Conservation (phyloP, 2,329 filamentous ascomycete species). For the Pyrenophora teres region DNA sequence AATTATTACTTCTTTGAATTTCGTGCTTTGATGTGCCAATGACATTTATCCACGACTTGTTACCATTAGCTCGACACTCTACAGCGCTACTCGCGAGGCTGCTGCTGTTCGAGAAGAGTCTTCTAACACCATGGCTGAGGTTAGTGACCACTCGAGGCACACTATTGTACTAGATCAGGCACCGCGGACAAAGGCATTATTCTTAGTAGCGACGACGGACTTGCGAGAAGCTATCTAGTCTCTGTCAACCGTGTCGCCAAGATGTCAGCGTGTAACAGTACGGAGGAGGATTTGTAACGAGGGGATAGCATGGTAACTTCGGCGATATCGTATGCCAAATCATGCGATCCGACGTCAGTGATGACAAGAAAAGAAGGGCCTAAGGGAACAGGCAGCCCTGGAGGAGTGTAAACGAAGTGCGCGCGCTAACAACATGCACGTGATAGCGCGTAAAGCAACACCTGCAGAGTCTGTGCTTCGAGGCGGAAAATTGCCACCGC, state of each 20-base stretch:
- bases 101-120: neutral
- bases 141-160: neutral
- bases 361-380: neutral
- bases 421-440: conserved; percentile 1
- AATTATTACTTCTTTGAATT: no score
- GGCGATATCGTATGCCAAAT: no score
- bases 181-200: neutral
- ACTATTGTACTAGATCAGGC: neutral
- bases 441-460: conserved; percentile 4
- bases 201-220: no score
- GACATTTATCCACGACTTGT: neutral
- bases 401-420: neutral
- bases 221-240: no score
- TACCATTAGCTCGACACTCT: neutral
- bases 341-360: no score
- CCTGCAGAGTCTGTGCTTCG: conserved; percentile 5
- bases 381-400: neutral
- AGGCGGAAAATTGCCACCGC: neutral
- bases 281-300: neutral
- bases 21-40: neutral
- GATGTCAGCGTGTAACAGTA: conserved; percentile 1
- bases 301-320: no score
- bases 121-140: neutral
- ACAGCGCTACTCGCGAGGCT: neutral
- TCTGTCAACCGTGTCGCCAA: conserved; percentile 2